Evolutionary conservation across 371 early-diverging fungal genomes (phyloP).

Genomic region (Entomophthora muscae): DNA sequence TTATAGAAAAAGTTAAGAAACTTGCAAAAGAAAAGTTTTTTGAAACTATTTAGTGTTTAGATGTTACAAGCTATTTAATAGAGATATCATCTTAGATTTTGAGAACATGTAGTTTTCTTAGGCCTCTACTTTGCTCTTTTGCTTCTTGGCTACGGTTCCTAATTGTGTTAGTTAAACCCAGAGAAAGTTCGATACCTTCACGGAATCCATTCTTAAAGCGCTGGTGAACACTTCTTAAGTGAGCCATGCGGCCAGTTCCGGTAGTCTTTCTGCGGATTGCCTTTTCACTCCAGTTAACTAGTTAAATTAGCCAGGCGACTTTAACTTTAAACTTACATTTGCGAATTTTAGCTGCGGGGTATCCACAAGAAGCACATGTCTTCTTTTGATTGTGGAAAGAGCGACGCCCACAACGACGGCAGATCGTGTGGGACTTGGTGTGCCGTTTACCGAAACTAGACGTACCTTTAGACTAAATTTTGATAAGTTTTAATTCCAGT

Average conservation of each 20-base stretch:
- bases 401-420: conserved; percentile 96
- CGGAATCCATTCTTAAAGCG: conserved; percentile 97
- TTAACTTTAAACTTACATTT: conserved; percentile 42
- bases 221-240: conserved; percentile 79
- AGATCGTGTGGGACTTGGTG: conserved; percentile 97
- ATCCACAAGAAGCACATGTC: conserved; percentile 98
- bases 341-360: conserved; percentile 96
- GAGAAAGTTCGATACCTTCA: conserved; percentile 30
- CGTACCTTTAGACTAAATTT: conserved; percentile 91
- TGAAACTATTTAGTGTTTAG: too few relatives aligned
- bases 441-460: conserved; percentile 99
- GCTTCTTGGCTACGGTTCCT: neutral
- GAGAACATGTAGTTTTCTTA: too few relatives aligned
- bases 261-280: conserved; percentile 94
- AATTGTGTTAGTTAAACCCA: neutral
- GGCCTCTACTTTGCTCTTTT: neutral
- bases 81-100: too few relatives aligned
- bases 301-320: neutral
- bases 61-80: too few relatives aligned
- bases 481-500: neutral
- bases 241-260: conserved; percentile 96
- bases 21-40: too few relatives aligned
- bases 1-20: too few relatives aligned
- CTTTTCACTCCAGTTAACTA: conserved; percentile 93
- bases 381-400: conserved; percentile 99